Base-by-base conservation (phyloP, 495 filamentous ascomycete species). In the Penicillium taxi region DNA sequence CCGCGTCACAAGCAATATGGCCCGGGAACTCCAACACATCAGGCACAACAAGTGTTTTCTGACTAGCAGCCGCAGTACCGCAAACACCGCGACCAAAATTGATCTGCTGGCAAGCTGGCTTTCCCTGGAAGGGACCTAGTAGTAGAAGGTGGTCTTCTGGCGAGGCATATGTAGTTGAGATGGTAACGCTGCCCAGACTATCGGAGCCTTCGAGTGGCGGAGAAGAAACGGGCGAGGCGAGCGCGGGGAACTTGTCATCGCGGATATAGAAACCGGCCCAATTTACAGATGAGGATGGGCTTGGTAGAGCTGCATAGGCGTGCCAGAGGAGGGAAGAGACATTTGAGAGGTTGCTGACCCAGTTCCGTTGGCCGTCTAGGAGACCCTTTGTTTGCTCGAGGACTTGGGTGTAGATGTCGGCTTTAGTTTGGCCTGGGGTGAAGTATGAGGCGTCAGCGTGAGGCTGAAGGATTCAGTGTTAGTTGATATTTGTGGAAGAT, bases 241-340 rank as follows among this genome's bases (percentile, higher is more conserved):
- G 60, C n/a, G 58, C 44, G 19, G 70, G 56, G 31, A 70, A 67
- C 26, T 58, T 62, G 18, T 74, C 78, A 51, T 86, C 74, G 50
- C 85, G 69, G 35, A 83, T 78, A 64, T 95, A 95, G 75, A 95
- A 94, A 20, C 87, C 88, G 37, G 82, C 78, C 89, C 89, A 95
- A 66, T 94, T 94, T 5, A 86, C 81, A 23, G 75, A 61, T 20
- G 64, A 72, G 31, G 77, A 82, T 12, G 88, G 85, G 0, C 70
- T 52, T n/a, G 84, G 78, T 33, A 94, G 75, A 6, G 86, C 80
- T 46, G 80, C 77, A 55, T 82, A 86, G 25, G 79, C 81, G 63
- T 95, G 84, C 80, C 83, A 91, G 48, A 94, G 74, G 32, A 94
- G 77, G 21, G 88, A 85, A 35, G 88, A 75, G 26, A 81, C 59